Percentiles rank a stretch among this genome's conserved stretches.
Evolutionary conservation across 148 eudicot genomes (phyloP).

Genomic region (Chenopodium quinoa): DNA sequence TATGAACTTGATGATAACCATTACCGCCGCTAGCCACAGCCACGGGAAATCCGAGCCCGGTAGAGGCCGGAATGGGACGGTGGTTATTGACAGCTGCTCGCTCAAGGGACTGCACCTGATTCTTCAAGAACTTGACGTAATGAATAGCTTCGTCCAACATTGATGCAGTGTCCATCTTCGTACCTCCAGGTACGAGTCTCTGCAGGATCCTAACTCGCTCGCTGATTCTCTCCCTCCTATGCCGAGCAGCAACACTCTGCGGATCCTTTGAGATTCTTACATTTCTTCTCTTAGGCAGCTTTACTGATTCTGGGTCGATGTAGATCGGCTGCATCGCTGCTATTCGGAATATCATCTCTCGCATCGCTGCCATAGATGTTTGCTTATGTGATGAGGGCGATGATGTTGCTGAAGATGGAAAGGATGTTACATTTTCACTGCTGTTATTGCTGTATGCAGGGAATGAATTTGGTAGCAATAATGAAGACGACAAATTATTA

Average conservation of each 20-base stretch:
- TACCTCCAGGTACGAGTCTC: constrained; percentile 90
- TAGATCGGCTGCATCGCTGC: constrained; percentile 95
- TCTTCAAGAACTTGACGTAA: constrained; percentile 82
- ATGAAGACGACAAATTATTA: constrained; percentile 4
- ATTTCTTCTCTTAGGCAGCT: constrained; percentile 73
- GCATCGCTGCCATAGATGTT: constrained; percentile 71
- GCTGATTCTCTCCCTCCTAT: constrained; percentile 79
- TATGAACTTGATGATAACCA: constrained; percentile 17
- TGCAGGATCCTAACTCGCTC: constrained; percentile 79
- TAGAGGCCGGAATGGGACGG: background rate
- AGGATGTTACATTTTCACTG: background rate
- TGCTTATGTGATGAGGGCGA: constrained; percentile 24
- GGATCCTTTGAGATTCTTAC: constrained; percentile 88
- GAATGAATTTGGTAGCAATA: background rate
- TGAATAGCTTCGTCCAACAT: constrained; percentile 93
- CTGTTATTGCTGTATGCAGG: background rate
- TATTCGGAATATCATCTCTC: constrained; percentile 87
- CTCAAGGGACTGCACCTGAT: constrained; percentile 74
- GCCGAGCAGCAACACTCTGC: constrained; percentile 88
- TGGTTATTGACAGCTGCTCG: constrained; percentile 32
- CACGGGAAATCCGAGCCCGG: constrained; percentile 40
- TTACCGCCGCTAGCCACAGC: constrained; percentile 32
- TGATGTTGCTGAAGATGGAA: background rate
- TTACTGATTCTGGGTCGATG: constrained; percentile 83
- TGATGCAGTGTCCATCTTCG: constrained; percentile 93